phyloP scores from a whole-genome alignment of 805 yeast species.

The Wickerhamomyces kurtzmanii region DNA sequence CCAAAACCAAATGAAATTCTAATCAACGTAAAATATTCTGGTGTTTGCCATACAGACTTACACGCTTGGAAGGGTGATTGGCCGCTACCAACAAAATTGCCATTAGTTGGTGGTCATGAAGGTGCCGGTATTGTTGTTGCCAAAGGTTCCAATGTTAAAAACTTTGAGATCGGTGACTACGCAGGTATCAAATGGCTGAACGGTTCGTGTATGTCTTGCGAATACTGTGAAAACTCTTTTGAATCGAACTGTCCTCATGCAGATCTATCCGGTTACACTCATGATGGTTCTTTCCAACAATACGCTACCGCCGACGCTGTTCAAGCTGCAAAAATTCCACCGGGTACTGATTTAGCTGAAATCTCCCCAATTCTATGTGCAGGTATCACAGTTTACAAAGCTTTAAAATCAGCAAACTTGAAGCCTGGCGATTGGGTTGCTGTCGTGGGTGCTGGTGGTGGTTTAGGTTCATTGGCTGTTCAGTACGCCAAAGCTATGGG shows the following conservation, averaged over 20 bases:
- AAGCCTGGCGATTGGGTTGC: slow-evolving; percentile 68
- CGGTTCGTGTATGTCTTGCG: slow-evolving; percentile 60
- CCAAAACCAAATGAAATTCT: slow-evolving; percentile 58
- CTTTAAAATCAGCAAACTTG: slow-evolving; percentile 49
- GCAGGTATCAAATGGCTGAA: slow-evolving; percentile 69
- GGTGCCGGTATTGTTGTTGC: slow-evolving; percentile 69
- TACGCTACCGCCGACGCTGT: slow-evolving; percentile 60
- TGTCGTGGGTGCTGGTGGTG: slow-evolving; percentile 77
- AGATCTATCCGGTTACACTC: slow-evolving; percentile 65
- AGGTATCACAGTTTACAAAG: slow-evolving; percentile 63
- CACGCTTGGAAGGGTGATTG: slow-evolving; percentile 71
- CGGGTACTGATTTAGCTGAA: slow-evolving; percentile 42
- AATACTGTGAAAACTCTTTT: slow-evolving; percentile 46
- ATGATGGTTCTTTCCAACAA: slow-evolving; percentile 61
- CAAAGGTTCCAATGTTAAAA: slow-evolving; percentile 48
- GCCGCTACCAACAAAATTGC: slow-evolving; percentile 51
- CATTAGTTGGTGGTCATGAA: slow-evolving; percentile 67
- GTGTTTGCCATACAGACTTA: slow-evolving; percentile 68
- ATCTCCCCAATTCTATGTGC: slow-evolving; percentile 59
- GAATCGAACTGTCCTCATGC: slow-evolving; percentile 66
- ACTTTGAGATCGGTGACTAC: slow-evolving; percentile 54
- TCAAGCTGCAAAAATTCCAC: slow-evolving; percentile 53
- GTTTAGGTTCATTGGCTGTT: slow-evolving; percentile 69
- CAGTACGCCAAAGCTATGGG: slow-evolving; percentile 79
- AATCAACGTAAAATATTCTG: slow-evolving; percentile 61